Evolutionary conservation across 306 rosid genomes (phyloP).

Genomic region (Elaeagnus macrophylla): DNA sequence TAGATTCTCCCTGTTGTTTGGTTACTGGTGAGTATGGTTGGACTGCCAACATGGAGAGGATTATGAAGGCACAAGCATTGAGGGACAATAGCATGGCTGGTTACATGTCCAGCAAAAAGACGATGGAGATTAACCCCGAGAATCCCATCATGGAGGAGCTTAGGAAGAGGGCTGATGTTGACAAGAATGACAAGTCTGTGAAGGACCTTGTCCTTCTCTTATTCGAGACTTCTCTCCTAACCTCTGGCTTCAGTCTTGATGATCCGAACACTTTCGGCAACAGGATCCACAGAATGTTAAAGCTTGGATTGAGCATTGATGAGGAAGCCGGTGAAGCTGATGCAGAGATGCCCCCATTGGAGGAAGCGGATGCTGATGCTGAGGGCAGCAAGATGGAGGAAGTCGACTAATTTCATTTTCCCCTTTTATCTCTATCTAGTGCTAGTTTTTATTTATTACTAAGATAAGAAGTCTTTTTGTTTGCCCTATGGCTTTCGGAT

Average conservation of each 20-base stretch:
- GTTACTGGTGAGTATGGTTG: constrained; percentile 94
- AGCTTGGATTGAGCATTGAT: constrained; percentile 89
- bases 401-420: constrained; percentile 41
- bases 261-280: constrained; percentile 95
- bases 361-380: constrained; percentile 72
- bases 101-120: constrained; percentile 91
- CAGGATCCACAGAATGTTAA: constrained; percentile 93
- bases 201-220: constrained; percentile 85
- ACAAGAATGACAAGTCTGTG: constrained; percentile 87
- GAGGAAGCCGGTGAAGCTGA: constrained; percentile 59
- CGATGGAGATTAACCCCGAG: constrained; percentile 94
- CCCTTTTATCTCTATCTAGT: background rate
- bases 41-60: constrained; percentile 97
- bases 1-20: constrained; percentile 82
- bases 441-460: background rate
- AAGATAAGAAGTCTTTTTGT: too few relatives aligned
- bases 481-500: too few relatives aligned
- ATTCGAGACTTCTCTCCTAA: constrained; percentile 80
- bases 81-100: constrained; percentile 94
- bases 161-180: constrained; percentile 73
- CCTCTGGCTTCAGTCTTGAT: constrained; percentile 93
- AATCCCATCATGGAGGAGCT: constrained; percentile 94
- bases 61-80: constrained; percentile 91
- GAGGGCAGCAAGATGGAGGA: constrained; percentile 99
- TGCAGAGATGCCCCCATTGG: constrained; percentile 83